Evolutionary conservation across 495 filamentous ascomycete species (phyloP), one percentile per base, ranked within the genome.

Genomic region (Penicillium simplicissimum): DNA sequence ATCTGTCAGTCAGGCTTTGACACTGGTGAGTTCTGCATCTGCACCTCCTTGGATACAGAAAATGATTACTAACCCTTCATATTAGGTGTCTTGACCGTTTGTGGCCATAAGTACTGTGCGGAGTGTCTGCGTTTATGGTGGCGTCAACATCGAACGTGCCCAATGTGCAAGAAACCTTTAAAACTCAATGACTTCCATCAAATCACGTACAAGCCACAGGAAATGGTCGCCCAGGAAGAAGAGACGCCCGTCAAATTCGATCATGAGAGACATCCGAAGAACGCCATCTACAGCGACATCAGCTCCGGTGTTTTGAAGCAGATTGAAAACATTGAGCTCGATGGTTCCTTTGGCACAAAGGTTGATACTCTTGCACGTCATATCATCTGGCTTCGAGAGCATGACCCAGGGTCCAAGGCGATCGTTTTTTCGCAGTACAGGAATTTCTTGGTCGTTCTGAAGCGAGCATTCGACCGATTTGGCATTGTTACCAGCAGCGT

Each of bases 351-450:
- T 69, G 90, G 92, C 8, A 94, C 90, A 0, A 98, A 98, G 70
- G 88, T 97, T 19, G 92, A 97, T 64, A 93, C 83, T 0, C 67
- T 98, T 10, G 84, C 88, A 25, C 82, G 89, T 10, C 95, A 98
- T 68, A 74, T 97, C 1, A 69, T 96, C 15, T 97, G 91, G 90
- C 77, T 98, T 4, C 84, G 92, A 3, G 79, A 87, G 55, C 83
- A 91, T 52, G 95, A 98, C 68, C 91, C 91, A 1, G 92, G 91
- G 0, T 85, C 91, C 10, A 97, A 97, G 70, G 91, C 91, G 0
- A 87, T 98, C 65, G 77, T 97, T 23, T 98, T 97, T 71, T 93
- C 91, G 6, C 94, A 98, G 70, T 96, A 85, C 73, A 82, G 83
- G 55, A 86, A 88, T 45, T 97, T 97, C 63, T 77, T 98, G n/a